Conservation (phyloP, 2,329 filamentous ascomycete species). For the Paraconiothyrium brasiliense region DNA sequence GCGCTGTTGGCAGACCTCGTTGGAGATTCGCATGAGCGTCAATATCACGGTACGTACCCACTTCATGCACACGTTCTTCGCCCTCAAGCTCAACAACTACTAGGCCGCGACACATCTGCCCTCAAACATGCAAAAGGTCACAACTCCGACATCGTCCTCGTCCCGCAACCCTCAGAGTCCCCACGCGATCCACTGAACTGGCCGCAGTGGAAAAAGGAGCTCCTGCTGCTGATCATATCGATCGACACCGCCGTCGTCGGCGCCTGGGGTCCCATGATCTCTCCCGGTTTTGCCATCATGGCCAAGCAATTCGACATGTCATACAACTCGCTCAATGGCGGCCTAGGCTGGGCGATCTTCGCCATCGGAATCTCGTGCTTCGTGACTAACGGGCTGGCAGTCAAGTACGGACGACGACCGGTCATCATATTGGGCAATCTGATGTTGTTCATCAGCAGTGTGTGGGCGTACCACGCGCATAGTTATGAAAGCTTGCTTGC, state of each 20-base stretch:
- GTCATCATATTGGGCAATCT: slow-evolving; percentile 33
- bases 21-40: slow-evolving; percentile 19
- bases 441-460: slow-evolving; percentile 28
- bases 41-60: slow-evolving; percentile 25
- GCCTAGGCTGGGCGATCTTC: slow-evolving; percentile 33
- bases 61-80: neutral
- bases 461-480: slow-evolving; percentile 32
- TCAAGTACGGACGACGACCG: slow-evolving; percentile 31
- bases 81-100: neutral
- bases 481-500: slow-evolving; percentile 29
- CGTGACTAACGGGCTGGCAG: slow-evolving; percentile 29
- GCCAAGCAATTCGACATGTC: slow-evolving; percentile 31
- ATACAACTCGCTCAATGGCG: slow-evolving; percentile 29
- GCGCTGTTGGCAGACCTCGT: slow-evolving; percentile 30
- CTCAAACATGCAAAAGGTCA: slow-evolving; percentile 40
- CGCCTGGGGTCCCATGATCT: slow-evolving; percentile 35
- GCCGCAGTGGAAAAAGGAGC: slow-evolving; percentile 37
- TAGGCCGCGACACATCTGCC: slow-evolving; percentile 34
- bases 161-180: slow-evolving; percentile 20
- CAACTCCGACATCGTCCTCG: slow-evolving; percentile 40
- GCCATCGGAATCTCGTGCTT: slow-evolving; percentile 33
- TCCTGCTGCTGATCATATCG: slow-evolving; percentile 29
- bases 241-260: slow-evolving; percentile 33
- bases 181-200: slow-evolving; percentile 33
- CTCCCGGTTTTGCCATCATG: slow-evolving; percentile 30